Conservation (phyloP, 2,329 filamentous ascomycete species). For the Paraphaeosphaeria sporulosa region DNA sequence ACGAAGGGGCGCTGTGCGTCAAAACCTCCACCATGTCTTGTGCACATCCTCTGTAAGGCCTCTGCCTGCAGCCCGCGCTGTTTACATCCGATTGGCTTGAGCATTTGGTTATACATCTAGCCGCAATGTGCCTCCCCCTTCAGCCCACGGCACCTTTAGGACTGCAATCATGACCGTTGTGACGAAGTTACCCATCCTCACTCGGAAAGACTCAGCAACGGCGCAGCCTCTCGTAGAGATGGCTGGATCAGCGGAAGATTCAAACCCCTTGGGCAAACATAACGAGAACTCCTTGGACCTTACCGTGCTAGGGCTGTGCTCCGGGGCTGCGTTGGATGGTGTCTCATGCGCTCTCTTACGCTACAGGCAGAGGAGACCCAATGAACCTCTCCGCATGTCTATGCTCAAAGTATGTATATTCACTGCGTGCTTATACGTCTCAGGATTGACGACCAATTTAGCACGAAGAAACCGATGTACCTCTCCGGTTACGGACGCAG, state of each 20-base stretch:
- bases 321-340: neutral
- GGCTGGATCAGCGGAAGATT: neutral
- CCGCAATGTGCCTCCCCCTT: neutral
- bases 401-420: constrained; percentile 2
- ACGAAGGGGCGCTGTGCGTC: constrained; percentile 5
- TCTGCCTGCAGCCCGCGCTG: neutral
- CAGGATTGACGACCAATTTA: neutral
- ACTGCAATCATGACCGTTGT: neutral
- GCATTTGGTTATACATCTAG: neutral
- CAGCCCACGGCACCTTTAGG: neutral
- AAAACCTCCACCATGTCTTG: neutral
- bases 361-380: constrained; percentile 3
- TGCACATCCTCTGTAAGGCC: neutral
- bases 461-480: constrained; percentile 39
- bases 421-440: neutral
- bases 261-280: neutral
- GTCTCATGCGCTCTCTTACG: neutral
- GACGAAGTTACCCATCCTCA: neutral
- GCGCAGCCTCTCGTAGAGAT: constrained; percentile 1
- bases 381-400: constrained; percentile 3
- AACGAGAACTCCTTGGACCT: neutral
- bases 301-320: constrained; percentile 3
- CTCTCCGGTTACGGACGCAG: constrained; percentile 61
- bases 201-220: constrained; percentile 4
- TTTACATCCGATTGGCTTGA: neutral